These are phyloP conservation scores for Daldinia decipiens DNA, from an alignment of 495 filamentous ascomycete genomes.

Conservation along the genomic window DNA sequence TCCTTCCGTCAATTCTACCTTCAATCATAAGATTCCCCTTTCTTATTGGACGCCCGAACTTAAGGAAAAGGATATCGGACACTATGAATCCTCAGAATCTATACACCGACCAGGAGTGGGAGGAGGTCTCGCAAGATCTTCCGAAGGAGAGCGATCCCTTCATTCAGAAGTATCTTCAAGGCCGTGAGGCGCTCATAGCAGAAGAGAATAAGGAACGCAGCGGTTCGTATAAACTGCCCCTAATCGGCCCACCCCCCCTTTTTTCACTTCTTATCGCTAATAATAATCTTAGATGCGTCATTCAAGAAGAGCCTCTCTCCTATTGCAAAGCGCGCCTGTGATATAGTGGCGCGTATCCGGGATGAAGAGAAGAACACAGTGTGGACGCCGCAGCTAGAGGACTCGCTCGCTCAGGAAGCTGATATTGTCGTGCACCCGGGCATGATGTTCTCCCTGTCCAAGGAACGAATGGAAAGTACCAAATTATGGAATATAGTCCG, in stretches of 20 bases:
- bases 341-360: conserved; percentile 81
- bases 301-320: conserved; percentile 78
- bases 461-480: conserved; percentile 79
- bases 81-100: conserved; percentile 23
- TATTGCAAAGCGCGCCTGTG: conserved; percentile 75
- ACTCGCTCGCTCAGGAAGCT: conserved; percentile 63
- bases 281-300: conserved; percentile 59
- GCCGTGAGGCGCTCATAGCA: conserved; percentile 78
- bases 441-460: conserved; percentile 88
- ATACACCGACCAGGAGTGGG: conserved; percentile 66
- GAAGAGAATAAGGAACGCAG: conserved; percentile 85
- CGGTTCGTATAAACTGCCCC: conserved; percentile 61
- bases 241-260: neutral
- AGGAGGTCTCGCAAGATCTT: conserved; percentile 60
- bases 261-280: conserved; percentile 9
- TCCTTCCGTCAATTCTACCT: neutral
- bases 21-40: neutral
- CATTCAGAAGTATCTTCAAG: conserved; percentile 79
- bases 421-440: conserved; percentile 75
- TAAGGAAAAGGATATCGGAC: conserved; percentile 3
- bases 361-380: conserved; percentile 75
- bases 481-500: conserved; percentile 86
- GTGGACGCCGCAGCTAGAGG: conserved; percentile 77
- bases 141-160: conserved; percentile 72
- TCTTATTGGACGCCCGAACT: neutral